Evolutionary conservation across 345 rosid species (phyloP).

Genomic region (Noccaea bulbosa): DNA sequence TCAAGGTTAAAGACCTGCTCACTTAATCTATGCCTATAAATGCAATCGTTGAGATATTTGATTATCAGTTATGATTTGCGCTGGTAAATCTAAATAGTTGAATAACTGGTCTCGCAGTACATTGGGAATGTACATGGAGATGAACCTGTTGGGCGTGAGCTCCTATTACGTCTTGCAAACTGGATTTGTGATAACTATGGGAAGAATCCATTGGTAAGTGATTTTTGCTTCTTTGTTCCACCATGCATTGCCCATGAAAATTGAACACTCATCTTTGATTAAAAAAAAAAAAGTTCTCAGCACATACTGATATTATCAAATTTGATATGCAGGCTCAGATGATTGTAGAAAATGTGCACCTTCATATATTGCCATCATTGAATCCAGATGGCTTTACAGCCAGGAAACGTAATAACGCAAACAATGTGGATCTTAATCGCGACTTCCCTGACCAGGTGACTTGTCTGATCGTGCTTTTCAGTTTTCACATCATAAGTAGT

Average conservation of each 20-base stretch:
- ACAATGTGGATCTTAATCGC: slow-evolving; percentile 85
- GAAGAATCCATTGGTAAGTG: slow-evolving; percentile 76
- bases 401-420: slow-evolving; percentile 80
- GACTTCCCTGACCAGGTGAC: slow-evolving; percentile 98
- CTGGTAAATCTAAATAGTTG: slow-evolving; percentile 26
- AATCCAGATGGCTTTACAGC: slow-evolving; percentile 92
- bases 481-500: slow-evolving; percentile 35
- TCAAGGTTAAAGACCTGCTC: slow-evolving; percentile 64
- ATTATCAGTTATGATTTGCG: background rate
- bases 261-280: slow-evolving; percentile 7
- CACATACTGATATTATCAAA: slow-evolving; percentile 13
- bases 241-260: background rate
- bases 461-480: slow-evolving; percentile 29
- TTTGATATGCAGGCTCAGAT: slow-evolving; percentile 59
- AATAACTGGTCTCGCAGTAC: slow-evolving; percentile 54
- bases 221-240: background rate
- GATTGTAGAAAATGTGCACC: slow-evolving; percentile 84
- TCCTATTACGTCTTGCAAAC: slow-evolving; percentile 74
- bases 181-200: slow-evolving; percentile 89
- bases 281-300: slow-evolving; percentile 2
- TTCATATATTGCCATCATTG: slow-evolving; percentile 91
- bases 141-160: slow-evolving; percentile 96
- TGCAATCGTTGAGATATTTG: background rate
- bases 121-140: slow-evolving; percentile 97
- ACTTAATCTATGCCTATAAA: background rate